These are phyloP conservation scores for Backusella parvicylindrica DNA, from an alignment of 192 early-diverging fungal species.

Conservation along the genomic window DNA sequence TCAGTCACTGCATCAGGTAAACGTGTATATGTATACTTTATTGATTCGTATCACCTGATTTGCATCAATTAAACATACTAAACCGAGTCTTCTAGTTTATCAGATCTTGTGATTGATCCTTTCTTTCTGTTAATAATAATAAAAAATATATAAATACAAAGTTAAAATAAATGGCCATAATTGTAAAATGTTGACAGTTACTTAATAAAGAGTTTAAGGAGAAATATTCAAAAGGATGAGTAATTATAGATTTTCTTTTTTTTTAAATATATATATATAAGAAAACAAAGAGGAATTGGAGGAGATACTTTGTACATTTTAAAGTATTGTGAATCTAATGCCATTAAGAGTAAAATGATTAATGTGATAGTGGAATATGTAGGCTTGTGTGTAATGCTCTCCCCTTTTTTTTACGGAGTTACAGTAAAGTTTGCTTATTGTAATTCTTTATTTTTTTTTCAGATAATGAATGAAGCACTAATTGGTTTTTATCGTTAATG, in stretches of 20 bases:
- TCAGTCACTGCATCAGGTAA: background rate
- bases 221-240: background rate
- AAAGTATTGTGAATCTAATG: background rate
- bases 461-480: background rate
- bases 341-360: background rate
- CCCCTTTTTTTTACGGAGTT: background rate
- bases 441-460: too few species aligned
- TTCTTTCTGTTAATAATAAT: background rate
- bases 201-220: background rate
- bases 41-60: background rate
- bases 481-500: background rate
- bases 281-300: background rate
- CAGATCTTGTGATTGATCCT: background rate
- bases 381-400: background rate
- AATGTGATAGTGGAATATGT: background rate
- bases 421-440: background rate
- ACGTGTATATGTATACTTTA: background rate
- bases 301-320: background rate
- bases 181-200: background rate
- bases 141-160: background rate
- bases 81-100: background rate
- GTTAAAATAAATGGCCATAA: background rate
- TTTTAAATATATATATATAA: too few species aligned
- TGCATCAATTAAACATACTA: background rate
- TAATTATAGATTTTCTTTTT: background rate